Percentiles rank a stretch among this genome's conserved stretches.
Conservation (phyloP, 2,329 filamentous ascomycete genomes). For the Teratosphaeria epicoccoides region DNA sequence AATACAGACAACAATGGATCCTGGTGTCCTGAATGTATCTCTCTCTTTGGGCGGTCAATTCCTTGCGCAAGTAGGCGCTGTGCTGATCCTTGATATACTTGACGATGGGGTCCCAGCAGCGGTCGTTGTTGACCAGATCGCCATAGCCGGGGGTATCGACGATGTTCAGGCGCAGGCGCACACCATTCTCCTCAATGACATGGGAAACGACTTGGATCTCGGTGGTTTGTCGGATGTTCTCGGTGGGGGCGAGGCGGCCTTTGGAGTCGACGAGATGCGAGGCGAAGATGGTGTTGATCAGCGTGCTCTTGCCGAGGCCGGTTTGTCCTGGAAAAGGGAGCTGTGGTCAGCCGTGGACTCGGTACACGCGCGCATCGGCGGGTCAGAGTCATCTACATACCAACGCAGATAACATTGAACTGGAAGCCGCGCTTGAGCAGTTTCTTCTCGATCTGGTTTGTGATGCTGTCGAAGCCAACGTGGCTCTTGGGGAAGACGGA, state of each 20-base stretch:
- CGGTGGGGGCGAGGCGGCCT: slow-evolving; percentile 82
- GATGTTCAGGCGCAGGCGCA: slow-evolving; percentile 94
- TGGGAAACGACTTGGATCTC: slow-evolving; percentile 97
- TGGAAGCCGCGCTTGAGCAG: slow-evolving; percentile 98
- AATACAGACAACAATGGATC: slow-evolving; percentile 99
- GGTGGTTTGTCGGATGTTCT: slow-evolving; percentile 88
- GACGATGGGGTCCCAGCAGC: slow-evolving; percentile 99
- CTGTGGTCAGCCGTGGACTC: background rate
- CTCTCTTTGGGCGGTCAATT: slow-evolving; percentile 97
- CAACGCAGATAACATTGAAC: slow-evolving; percentile 99
- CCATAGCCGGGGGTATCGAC: slow-evolving; percentile 98
- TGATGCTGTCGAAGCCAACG: slow-evolving; percentile 99
- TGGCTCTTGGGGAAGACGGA: slow-evolving; percentile 84
- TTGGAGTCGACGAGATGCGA: slow-evolving; percentile 99
- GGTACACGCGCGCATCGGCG: background rate
- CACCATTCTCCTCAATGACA: slow-evolving; percentile 98
- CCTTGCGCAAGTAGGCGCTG: slow-evolving; percentile 97
- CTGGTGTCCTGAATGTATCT: slow-evolving; percentile 98
- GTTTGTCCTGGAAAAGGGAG: slow-evolving; percentile 63
- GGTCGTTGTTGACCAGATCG: slow-evolving; percentile 98
- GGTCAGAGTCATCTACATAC: slow-evolving; percentile 48
- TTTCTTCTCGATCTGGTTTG: slow-evolving; percentile 98
- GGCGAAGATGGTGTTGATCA: slow-evolving; percentile 99
- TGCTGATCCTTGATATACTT: slow-evolving; percentile 99
- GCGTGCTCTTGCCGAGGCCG: slow-evolving; percentile 93